Base-by-base conservation (phyloP, 1,284 basidiomycete species). In the Ceratobasidium papillatum region DNA sequence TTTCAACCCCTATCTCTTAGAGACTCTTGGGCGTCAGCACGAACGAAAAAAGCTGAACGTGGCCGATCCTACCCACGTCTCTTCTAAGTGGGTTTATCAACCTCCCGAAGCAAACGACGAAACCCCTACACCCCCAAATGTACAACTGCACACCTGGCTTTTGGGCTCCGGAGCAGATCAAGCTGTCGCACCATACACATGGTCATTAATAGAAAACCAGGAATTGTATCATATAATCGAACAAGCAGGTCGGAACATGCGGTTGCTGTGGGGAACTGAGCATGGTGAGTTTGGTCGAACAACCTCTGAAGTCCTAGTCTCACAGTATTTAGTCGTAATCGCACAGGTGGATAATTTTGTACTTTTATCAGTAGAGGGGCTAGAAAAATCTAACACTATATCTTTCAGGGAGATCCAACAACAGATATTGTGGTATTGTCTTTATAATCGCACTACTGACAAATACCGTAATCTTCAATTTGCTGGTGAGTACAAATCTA, bases 161-260 rank as follows among this genome's bases (percentile, higher is more conserved):
- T 9, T 9, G 47, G 61, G 25, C 14, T 63, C 38, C 12, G 41
- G 27, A 2, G 61, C 61, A 19, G 43, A 63, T 41, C 41, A 30
- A 47, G 61, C 61, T 9, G 27, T 32, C 27, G 61, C 61, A 3
- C 61, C 61, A 12, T 63, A 63, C 30, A 41, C 61, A 5, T 63
- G 61, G 61, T 34, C 32, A 14, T 58, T 34, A 5, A n/a, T 58
- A 36, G 12, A 17, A 36, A 58, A 58, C 54, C 9, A 58, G 32
- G 54, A 58, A 3, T 12, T 58, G 19, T 36, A 58, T 58, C 54
- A 14, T 34, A 30, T 34, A 25, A 58, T 58, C 3, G 17, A 58
- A 32, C 30, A n/a, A 36, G 54, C 27, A 5, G 32, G 3, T 19
- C 32, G 54, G 17, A 58, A 9, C 17, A 58, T 58, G 32, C 38